phyloP scores from a whole-genome alignment of 805 yeast genomes.

The Grigorovia jiainica region DNA sequence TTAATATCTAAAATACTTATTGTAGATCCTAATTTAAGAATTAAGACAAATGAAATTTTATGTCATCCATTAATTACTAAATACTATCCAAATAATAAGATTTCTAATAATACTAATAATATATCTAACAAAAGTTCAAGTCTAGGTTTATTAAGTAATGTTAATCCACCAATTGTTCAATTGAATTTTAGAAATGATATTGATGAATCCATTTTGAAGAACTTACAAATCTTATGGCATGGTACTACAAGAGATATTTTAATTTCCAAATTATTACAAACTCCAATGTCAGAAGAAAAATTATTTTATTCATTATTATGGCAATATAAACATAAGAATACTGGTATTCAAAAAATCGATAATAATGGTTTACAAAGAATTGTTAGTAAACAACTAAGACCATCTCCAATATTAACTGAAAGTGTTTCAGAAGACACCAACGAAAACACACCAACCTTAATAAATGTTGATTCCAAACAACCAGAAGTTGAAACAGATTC shows the following conservation, averaged over 20 bases:
- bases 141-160: slow-evolving; percentile 15
- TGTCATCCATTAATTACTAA: slow-evolving; percentile 71
- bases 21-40: slow-evolving; percentile 62
- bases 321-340: slow-evolving; percentile 67
- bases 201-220: slow-evolving; percentile 65
- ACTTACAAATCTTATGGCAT: slow-evolving; percentile 72
- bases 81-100: slow-evolving; percentile 31
- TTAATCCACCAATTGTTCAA: slow-evolving; percentile 9
- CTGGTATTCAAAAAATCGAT: slow-evolving; percentile 4
- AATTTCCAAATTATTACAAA: slow-evolving; percentile 42
- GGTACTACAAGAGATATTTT: slow-evolving; percentile 57
- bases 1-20: slow-evolving; percentile 56
- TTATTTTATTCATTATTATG: slow-evolving; percentile 66
- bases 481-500: no score
- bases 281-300: slow-evolving; percentile 62
- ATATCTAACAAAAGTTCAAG: slow-evolving; percentile 11
- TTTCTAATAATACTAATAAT: background rate
- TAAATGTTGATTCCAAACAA: no score
- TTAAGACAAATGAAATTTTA: slow-evolving; percentile 57
- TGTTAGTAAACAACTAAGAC: background rate
- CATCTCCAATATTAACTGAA: background rate
- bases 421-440: background rate
- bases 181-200: slow-evolving; percentile 37
- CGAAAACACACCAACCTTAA: no score
- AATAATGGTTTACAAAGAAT: background rate